Conservation (phyloP, 495 filamentous ascomycete species). For the Acidiella bohemica region DNA sequence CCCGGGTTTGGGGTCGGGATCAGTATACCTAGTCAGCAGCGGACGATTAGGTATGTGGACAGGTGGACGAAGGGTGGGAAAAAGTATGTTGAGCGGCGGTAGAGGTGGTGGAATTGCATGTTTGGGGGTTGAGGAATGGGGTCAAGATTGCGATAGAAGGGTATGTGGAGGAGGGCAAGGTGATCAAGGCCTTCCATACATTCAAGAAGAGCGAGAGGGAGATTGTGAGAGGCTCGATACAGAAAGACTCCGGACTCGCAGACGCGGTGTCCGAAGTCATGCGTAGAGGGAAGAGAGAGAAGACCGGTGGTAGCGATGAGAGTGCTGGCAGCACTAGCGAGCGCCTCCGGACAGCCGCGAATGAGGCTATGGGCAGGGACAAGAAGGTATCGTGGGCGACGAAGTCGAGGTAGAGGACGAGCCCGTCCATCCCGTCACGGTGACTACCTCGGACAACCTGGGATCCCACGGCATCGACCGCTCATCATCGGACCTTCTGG, state of each 20-base stretch:
- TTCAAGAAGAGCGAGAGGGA: slow-evolving; percentile 63
- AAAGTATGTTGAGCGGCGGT: slow-evolving; percentile 70
- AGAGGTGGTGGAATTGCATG: slow-evolving; percentile 76
- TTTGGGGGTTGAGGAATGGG: slow-evolving; percentile 78
- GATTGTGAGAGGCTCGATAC: slow-evolving; percentile 37
- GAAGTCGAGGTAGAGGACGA: too few relatives aligned
- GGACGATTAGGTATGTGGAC: slow-evolving; percentile 84
- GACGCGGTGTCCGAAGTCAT: slow-evolving; percentile 39
- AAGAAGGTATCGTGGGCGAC: neutral
- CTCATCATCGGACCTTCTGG: neutral
- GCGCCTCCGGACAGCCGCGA: too few relatives aligned
- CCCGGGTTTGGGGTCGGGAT: slow-evolving; percentile 77
- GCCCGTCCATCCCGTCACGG: too few relatives aligned
- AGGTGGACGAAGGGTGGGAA: slow-evolving; percentile 66
- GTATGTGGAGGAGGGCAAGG: slow-evolving; percentile 73
- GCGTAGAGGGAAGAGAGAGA: slow-evolving; percentile 20
- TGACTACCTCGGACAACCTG: too few relatives aligned
- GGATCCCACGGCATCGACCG: too few relatives aligned
- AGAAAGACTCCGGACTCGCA: slow-evolving; percentile 33
- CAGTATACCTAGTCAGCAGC: slow-evolving; percentile 81
- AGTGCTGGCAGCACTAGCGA: too few relatives aligned
- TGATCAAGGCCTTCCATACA: slow-evolving; percentile 68
- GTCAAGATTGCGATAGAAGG: slow-evolving; percentile 81
- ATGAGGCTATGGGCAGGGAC: neutral
- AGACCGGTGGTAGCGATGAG: too few relatives aligned